Evolutionary conservation across 495 filamentous ascomycete species (phyloP), one percentile per base, ranked within the genome.

Genomic region (Trichoderma parareesei): DNA sequence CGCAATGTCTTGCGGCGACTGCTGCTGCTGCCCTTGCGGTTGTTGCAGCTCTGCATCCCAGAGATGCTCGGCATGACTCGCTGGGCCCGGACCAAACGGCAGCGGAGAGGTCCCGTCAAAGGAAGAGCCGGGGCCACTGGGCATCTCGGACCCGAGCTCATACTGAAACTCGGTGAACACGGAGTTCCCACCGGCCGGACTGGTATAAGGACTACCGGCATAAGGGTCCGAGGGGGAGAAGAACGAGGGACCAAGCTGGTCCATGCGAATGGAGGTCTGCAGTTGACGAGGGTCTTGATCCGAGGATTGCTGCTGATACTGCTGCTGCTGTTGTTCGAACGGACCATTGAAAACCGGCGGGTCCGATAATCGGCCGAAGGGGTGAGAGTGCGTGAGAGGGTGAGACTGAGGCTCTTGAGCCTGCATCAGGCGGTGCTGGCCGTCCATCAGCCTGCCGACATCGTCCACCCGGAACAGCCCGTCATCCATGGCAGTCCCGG

Each of bases 241-340:
- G 53, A 57, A 57, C 27, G 53, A 37, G 3, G 53, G 53, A 20
- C 53, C 53, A 57, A 57, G 37, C 27, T 57, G 53, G 33, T 57
- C 53, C 53, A 57, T 57, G 27, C 27, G 27, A 8, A 37, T 27
- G 10, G 53, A 13, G 5, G 20, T 37, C 33, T 57, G 53, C 33
- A 57, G 20, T 27, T 37, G 53, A 37, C 53, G 53, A 8, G 53
- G 53, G 14, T 13, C 7, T 10, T 57, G 53, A 14, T 14, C 33
- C 16, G 53, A 37, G 27, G 53, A 8, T 18, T 55, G 48, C n/a
- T 55, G 48, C n/a, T 27, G 48, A 18, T 8, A 18, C n/a, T 27
- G 48, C 11, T 57, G 53, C 53, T 57, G 53, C 6, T 35, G 33
- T 27, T 57, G 53, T 2, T 41, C 40, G 33, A 57, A 57, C 27